phyloP scores from a whole-genome alignment of 202 grass and related monocot species.

The Zoysia matrella region DNA sequence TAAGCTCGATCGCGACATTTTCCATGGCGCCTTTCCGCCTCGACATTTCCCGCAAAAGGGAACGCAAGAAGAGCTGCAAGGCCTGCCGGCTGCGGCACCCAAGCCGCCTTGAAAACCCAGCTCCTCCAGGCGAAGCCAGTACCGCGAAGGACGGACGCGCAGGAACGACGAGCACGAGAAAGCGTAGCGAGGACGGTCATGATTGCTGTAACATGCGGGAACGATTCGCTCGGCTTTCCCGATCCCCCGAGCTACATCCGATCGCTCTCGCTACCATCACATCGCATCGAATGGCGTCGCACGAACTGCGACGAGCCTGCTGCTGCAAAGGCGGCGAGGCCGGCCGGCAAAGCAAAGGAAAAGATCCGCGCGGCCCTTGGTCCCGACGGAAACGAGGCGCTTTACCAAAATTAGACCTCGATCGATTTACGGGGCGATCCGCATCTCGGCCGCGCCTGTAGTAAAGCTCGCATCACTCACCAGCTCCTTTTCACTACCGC shows the following conservation, averaged over 20 bases:
- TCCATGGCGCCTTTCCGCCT: background rate
- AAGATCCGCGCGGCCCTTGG: slow-evolving; percentile 49
- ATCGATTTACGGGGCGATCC: slow-evolving; percentile 34
- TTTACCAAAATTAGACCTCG: slow-evolving; percentile 66
- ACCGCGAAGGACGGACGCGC: background rate
- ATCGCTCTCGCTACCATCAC: background rate
- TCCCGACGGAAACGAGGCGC: slow-evolving; percentile 23
- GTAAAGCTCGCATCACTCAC: slow-evolving; percentile 27
- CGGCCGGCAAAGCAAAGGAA: background rate
- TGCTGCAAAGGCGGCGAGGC: background rate
- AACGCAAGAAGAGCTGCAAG: slow-evolving; percentile 11
- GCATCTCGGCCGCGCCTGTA: slow-evolving; percentile 37
- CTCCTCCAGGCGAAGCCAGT: background rate
- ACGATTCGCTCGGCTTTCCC: slow-evolving; percentile 52
- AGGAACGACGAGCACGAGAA: slow-evolving; percentile 28
- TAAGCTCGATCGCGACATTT: slow-evolving; percentile 12
- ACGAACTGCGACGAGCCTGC: background rate
- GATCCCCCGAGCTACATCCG: slow-evolving; percentile 42
- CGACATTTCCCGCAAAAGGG: slow-evolving; percentile 40
- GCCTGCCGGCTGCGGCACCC: background rate
- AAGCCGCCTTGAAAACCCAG: background rate
- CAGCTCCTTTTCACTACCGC: background rate
- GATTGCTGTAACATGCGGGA: slow-evolving; percentile 55
- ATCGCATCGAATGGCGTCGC: no score
- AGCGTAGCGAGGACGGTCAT: slow-evolving; percentile 29